phyloP scores from a whole-genome alignment of 371 early-diverging fungal genomes.

The Syncephalastrum contaminatum region DNA sequence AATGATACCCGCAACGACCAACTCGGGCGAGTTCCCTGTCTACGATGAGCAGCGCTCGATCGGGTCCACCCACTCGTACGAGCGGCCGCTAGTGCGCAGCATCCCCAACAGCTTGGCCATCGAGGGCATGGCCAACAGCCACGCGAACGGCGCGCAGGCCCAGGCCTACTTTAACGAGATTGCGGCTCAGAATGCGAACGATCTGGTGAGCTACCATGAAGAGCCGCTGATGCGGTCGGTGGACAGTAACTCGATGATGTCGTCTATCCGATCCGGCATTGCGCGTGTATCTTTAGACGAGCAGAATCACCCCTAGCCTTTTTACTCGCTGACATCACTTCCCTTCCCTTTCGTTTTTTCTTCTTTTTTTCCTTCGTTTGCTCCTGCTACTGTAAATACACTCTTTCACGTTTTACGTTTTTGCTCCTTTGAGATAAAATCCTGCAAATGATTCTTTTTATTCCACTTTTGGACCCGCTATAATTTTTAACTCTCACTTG shows the following conservation, averaged over 20 bases:
- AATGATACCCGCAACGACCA: conserved; percentile 2
- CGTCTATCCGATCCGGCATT: conserved; percentile 5
- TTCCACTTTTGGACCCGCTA: too few species aligned
- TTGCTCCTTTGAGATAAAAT: too few species aligned
- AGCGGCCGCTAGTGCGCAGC: conserved; percentile 35
- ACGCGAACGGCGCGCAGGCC: conserved; percentile 34
- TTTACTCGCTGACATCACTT: too few species aligned
- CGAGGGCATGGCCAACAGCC: conserved; percentile 33
- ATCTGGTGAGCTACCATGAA: conserved; percentile 3
- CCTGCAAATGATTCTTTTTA: too few species aligned
- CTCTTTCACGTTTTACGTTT: too few species aligned
- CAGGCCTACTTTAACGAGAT: conserved; percentile 44
- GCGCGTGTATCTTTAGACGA: conserved; percentile 1
- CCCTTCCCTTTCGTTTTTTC: too few species aligned
- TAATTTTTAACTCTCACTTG: too few species aligned
- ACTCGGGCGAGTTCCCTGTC: too few species aligned
- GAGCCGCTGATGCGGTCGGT: too few species aligned
- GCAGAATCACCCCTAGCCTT: not conserved
- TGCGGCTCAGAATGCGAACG: conserved; percentile 33
- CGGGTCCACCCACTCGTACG: conserved; percentile 25
- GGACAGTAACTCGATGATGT: conserved; percentile 1
- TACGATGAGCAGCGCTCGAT: conserved; percentile 15
- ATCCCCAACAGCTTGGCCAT: conserved; percentile 36
- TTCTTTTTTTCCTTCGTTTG: too few species aligned
- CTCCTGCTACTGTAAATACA: too few species aligned